phyloP scores from a whole-genome alignment of 192 early-diverging fungal genomes.

The Coemansia sp. region DNA sequence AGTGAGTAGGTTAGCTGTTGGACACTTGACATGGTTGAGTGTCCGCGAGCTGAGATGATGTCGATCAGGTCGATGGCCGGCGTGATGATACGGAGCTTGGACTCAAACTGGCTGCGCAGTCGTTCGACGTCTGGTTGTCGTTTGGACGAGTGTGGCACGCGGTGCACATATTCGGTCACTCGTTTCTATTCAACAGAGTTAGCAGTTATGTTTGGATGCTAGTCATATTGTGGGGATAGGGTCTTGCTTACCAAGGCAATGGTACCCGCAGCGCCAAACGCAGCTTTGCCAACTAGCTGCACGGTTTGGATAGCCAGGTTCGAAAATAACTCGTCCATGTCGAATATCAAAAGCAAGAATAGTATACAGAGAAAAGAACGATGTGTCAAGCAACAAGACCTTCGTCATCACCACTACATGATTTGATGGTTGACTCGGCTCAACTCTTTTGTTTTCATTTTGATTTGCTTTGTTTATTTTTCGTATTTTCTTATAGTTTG shows the following conservation, averaged over 20 bases:
- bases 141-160: conserved; percentile 18
- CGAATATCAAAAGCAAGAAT: not conserved
- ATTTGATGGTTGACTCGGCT: not conserved
- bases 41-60: conserved; percentile 62
- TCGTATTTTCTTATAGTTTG: not conserved
- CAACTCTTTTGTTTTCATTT: not conserved
- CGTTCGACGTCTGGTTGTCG: conserved; percentile 36
- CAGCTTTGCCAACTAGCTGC: conserved; percentile 63
- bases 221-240: not conserved
- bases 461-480: not conserved
- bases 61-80: conserved; percentile 73
- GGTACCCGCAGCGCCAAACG: conserved; percentile 56
- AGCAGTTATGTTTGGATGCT: not conserved
- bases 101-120: conserved; percentile 53
- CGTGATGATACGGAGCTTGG: conserved; percentile 57
- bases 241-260: conserved; percentile 29
- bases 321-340: conserved; percentile 66
- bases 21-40: conserved; percentile 59
- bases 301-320: conserved; percentile 63
- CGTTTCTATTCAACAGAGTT: conserved; percentile 15
- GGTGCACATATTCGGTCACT: conserved; percentile 51
- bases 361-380: not conserved
- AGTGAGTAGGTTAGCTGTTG: conserved; percentile 58
- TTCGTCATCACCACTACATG: not conserved
- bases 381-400: not conserved